These are phyloP conservation scores for Sarocladium brachiariae DNA, from an alignment of 2,329 filamentous ascomycete genomes.

Conservation along the genomic window DNA sequence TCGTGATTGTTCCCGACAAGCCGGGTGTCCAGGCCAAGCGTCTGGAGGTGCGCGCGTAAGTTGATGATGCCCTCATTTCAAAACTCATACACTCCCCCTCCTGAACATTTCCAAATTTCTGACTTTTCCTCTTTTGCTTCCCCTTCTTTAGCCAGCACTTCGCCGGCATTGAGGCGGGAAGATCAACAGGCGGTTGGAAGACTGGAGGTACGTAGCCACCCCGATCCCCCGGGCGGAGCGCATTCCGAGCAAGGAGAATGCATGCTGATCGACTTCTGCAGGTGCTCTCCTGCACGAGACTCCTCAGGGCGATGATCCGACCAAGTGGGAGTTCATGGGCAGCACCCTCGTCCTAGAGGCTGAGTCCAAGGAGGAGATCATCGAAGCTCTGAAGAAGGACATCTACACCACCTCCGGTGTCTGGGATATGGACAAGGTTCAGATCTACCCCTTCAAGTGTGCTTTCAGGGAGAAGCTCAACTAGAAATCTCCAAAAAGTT, in stretches of 20 bases:
- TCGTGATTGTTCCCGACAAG: conserved; percentile 63
- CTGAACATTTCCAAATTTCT: too few relatives aligned
- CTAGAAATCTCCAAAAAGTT: too few relatives aligned
- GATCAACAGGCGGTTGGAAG: conserved; percentile 52
- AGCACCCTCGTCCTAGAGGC: conserved; percentile 64
- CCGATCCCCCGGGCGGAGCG: too few relatives aligned
- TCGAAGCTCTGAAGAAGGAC: conserved; percentile 61
- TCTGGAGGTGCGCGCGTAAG: conserved; percentile 52
- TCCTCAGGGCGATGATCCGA: conserved; percentile 52
- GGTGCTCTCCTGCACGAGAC: conserved; percentile 62
- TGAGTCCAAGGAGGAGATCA: conserved; percentile 61
- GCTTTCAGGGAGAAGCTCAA: conserved; percentile 24
- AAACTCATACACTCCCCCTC: too few relatives aligned
- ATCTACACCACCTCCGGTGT: conserved; percentile 66
- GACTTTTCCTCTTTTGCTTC: background rate
- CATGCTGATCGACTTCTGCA: conserved; percentile 23
- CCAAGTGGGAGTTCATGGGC: conserved; percentile 63
- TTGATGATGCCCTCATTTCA: too few relatives aligned
- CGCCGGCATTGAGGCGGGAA: conserved; percentile 40
- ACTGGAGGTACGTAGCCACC: conserved; percentile 49
- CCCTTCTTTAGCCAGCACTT: conserved; percentile 41
- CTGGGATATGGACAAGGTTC: conserved; percentile 54
- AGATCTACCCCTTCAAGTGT: conserved; percentile 44
- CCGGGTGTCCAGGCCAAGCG: conserved; percentile 53
- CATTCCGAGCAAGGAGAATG: too few relatives aligned